Evolutionary conservation across 2,329 filamentous ascomycete genomes (phyloP), one percentile per base, ranked within the genome.

Genomic region (Sordariomycetes sp.): DNA sequence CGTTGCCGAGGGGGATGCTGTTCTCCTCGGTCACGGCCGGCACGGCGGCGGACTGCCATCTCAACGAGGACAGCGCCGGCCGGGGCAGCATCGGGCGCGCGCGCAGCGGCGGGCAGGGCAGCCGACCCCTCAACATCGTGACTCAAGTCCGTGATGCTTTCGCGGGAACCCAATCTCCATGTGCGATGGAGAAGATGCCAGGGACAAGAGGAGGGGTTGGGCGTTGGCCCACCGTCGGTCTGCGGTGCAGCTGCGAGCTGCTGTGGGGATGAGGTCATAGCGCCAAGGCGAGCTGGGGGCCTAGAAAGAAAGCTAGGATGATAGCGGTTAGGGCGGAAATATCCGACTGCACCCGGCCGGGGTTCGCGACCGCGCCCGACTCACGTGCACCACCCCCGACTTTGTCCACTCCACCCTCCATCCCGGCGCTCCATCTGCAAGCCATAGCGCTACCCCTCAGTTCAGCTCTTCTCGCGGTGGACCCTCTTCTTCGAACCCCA

Each of bases 1-100:
- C 83, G 64, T 87, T 78, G 62, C 82, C 81, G 55, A 79, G 81
- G 12, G 76, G 70, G 57, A 70, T 58, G 42, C 58, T 56, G 42
- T 61, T 56, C 25, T 62, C 63, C 1, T 60, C 59, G 10, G 54
- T 34, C 10, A 59, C 20, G 3, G 61, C 52, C 28, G 59, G 52
- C 34, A 59, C 57, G 1, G 56, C 54, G 10, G 64, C 60, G 59
- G 61, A 62, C 52, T 64, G 59, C 59, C 60, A 62, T 58, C 56
- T 53, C 25, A 20, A 2, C n/a, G 45, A 50, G 20, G 10, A 50
- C 17, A 50, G 22, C n/a, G 20, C 17, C 5, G 20, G 24, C 39
- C 17, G 39, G 7, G 22, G 45, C 45, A 24, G 45, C 3, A 20
- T n/a, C 54, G 54, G 25, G 45, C 52, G 51, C 24, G 51, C 17